Evolutionary conservation across 176 grass and related monocot genomes (phyloP).

Genomic region (Musa acuminata): DNA sequence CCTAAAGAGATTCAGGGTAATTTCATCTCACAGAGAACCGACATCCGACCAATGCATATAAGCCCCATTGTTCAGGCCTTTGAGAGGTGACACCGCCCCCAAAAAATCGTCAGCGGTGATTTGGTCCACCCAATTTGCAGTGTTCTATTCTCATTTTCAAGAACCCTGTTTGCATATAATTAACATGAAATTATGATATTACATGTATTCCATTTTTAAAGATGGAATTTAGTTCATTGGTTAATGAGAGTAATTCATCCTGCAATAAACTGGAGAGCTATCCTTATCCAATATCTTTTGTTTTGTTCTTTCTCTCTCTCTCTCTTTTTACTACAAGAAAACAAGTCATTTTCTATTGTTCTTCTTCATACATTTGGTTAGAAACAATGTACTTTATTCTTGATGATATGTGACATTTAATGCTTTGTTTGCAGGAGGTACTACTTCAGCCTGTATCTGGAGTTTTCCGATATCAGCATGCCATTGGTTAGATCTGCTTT

Average conservation of each 20-base stretch:
- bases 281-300: neutral
- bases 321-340: no score
- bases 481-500: conserved; percentile 46
- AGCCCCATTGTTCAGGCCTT: no score
- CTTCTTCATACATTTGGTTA: neutral
- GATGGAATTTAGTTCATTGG: neutral
- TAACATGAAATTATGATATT: neutral
- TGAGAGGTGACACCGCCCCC: neutral
- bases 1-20: no score
- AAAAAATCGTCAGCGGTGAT: neutral
- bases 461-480: conserved; percentile 76
- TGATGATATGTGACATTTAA: neutral
- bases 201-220: neutral
- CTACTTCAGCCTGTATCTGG: conserved; percentile 83
- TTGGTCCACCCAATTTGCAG: neutral
- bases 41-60: no score
- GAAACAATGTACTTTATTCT: neutral
- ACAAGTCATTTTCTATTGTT: neutral
- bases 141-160: neutral
- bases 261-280: neutral
- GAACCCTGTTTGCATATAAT: neutral
- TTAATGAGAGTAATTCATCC: neutral
- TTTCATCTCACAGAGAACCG: no score
- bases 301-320: neutral
- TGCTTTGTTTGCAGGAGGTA: conserved; percentile 63